phyloP scores from a whole-genome alignment of 768 basidiomycete species.

The Serendipita indica region DNA sequence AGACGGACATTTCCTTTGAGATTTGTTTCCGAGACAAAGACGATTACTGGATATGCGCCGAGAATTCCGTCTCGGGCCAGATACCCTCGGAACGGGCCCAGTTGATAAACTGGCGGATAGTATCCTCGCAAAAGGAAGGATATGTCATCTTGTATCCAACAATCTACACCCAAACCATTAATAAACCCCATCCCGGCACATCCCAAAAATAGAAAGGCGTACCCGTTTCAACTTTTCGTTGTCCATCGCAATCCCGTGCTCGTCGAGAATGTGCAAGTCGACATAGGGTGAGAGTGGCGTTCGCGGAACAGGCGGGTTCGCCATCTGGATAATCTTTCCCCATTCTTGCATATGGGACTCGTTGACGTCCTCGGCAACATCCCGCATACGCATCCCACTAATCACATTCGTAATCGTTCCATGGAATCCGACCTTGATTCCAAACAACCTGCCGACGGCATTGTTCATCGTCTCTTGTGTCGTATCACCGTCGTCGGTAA shows the following conservation, averaged over 20 bases:
- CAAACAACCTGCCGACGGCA: slow-evolving; percentile 28
- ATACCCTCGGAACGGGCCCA: neutral
- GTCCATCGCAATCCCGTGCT: neutral
- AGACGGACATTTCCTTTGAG: too few species aligned
- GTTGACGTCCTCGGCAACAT: slow-evolving; percentile 37
- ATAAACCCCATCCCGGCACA: neutral
- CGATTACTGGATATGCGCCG: too few species aligned
- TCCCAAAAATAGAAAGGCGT: neutral
- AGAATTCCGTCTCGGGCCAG: neutral
- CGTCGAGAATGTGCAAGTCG: neutral
- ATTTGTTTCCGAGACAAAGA: too few species aligned
- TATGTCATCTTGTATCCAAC: neutral
- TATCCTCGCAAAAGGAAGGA: neutral
- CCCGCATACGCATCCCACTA: slow-evolving; percentile 54
- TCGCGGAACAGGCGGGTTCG: neutral
- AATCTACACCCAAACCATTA: neutral
- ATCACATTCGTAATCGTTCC: slow-evolving; percentile 50
- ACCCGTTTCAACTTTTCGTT: neutral
- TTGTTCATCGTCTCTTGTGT: neutral
- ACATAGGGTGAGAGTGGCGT: neutral
- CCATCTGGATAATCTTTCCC: neutral
- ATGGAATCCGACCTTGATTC: slow-evolving; percentile 70
- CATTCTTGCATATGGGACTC: neutral
- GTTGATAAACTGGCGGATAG: neutral
- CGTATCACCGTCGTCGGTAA: slow-evolving; percentile 31